These are phyloP conservation scores for Talaromyces sp. DNA, from an alignment of 2,329 filamentous ascomycete species.

Conservation along the genomic window DNA sequence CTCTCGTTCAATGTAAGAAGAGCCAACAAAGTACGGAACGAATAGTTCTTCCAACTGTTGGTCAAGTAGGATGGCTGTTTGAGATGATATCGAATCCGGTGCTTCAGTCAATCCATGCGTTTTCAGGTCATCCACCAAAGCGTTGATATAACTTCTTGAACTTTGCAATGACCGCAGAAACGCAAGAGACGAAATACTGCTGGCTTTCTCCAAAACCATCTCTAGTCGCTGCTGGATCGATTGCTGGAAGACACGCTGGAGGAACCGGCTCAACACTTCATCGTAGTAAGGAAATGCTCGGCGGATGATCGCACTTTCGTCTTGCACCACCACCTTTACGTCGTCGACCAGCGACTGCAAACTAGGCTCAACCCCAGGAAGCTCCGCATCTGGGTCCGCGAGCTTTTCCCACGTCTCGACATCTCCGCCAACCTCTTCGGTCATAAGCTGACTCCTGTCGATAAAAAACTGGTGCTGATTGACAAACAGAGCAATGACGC, in stretches of 20 bases:
- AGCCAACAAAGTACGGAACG: slow-evolving; percentile 61
- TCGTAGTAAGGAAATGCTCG: slow-evolving; percentile 95
- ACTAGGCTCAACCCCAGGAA: slow-evolving; percentile 85
- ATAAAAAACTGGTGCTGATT: slow-evolving; percentile 99
- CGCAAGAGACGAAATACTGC: slow-evolving; percentile 82
- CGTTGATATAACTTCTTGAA: slow-evolving; percentile 80
- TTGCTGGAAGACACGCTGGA: slow-evolving; percentile 95
- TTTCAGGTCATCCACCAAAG: slow-evolving; percentile 87
- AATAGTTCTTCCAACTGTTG: slow-evolving; percentile 63
- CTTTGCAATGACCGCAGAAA: slow-evolving; percentile 89
- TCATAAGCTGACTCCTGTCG: slow-evolving; percentile 84
- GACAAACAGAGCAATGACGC: slow-evolving; percentile 92
- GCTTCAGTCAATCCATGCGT: slow-evolving; percentile 91
- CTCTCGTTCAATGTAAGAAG: slow-evolving; percentile 61
- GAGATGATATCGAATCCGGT: slow-evolving; percentile 81
- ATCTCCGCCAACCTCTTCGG: slow-evolving; percentile 65
- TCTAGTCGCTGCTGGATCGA: slow-evolving; percentile 95
- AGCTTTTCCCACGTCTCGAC: slow-evolving; percentile 80
- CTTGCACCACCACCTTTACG: slow-evolving; percentile 90
- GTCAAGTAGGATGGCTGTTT: slow-evolving; percentile 69
- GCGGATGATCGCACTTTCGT: slow-evolving; percentile 95
- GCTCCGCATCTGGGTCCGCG: slow-evolving; percentile 88
- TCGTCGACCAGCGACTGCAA: slow-evolving; percentile 90
- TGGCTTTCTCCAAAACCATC: slow-evolving; percentile 91
- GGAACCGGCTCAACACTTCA: slow-evolving; percentile 84